A percentile compares a stretch with the other conserved stretches of the same genome.
These are phyloP conservation scores for Gossypium lobatum DNA, from an alignment of 441 rosid species.

Conservation along the genomic window DNA sequence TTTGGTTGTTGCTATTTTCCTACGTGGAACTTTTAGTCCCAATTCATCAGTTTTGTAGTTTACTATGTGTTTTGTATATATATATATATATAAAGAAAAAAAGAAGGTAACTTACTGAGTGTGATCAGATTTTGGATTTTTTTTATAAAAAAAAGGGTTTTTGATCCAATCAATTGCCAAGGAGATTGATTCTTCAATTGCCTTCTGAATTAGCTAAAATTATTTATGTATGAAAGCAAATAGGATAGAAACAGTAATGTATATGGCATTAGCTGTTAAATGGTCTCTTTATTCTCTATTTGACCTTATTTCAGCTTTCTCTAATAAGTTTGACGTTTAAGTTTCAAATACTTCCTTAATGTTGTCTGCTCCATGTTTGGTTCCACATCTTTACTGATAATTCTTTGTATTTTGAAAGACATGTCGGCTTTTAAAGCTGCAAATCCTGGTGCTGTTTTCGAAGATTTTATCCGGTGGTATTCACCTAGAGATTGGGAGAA, in stretches of 20 bases:
- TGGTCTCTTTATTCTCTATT: not conserved
- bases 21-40: not conserved
- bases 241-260: not conserved
- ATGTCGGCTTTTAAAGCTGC: constrained; percentile 99
- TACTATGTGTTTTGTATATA: too few species aligned
- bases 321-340: not conserved
- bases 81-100: too few species aligned
- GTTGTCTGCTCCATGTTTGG: not conserved
- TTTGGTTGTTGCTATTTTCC: not conserved
- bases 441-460: constrained; percentile 87
- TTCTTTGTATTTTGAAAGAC: constrained; percentile 39
- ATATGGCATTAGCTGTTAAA: not conserved
- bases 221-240: not conserved
- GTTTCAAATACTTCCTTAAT: not conserved
- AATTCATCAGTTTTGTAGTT: not conserved
- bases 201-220: not conserved
- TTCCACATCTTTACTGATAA: constrained; percentile 3
- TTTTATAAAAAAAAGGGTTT: not conserved
- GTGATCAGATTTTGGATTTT: not conserved
- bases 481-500: constrained; percentile 97
- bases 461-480: constrained; percentile 98
- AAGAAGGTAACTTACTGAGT: not conserved
- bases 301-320: not conserved
- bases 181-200: not conserved
- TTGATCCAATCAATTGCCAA: not conserved